phyloP scores from a whole-genome alignment of 768 basidiomycete genomes.

The Pleurotus salmoneostramineus region DNA sequence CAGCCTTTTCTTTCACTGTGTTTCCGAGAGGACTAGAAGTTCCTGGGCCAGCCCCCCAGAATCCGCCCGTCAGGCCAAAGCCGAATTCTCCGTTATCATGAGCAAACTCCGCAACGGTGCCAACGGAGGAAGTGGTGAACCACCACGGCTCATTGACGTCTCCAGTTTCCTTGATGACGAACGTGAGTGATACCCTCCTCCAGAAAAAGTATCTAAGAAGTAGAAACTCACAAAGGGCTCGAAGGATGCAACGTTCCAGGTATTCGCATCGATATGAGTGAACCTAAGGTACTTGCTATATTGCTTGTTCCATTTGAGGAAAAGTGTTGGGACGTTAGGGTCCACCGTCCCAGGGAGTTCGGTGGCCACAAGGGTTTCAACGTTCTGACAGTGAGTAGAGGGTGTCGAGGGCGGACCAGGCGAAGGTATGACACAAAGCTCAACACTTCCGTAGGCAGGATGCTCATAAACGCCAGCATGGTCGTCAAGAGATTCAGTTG shows the following conservation, averaged over 20 bases:
- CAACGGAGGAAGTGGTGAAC: constrained; percentile 3
- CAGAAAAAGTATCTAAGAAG: neutral
- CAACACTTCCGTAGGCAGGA: constrained; percentile 14
- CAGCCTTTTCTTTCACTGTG: constrained; percentile 10
- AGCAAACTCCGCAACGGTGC: neutral
- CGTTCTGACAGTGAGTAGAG: constrained; percentile 8
- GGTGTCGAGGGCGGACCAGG: neutral
- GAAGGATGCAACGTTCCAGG: constrained; percentile 15
- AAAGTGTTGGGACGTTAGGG: constrained; percentile 12
- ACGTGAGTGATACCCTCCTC: neutral
- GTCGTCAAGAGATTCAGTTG: constrained; percentile 10
- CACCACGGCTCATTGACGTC: constrained; percentile 14
- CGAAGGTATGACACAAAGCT: constrained; percentile 16
- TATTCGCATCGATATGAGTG: constrained; percentile 16
- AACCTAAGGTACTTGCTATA: constrained; percentile 14
- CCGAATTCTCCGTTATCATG: neutral
- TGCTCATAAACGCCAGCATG: constrained; percentile 15
- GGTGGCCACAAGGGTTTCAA: constrained; percentile 7
- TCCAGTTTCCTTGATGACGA: constrained; percentile 10
- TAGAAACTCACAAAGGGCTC: constrained; percentile 13
- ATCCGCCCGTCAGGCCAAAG: constrained; percentile 1
- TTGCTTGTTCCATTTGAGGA: constrained; percentile 11
- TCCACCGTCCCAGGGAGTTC: constrained; percentile 13
- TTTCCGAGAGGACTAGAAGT: constrained; percentile 8
- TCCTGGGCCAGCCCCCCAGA: constrained; percentile 12